Evolutionary conservation across 2,329 filamentous ascomycete species (phyloP).

Genomic region (Fusarium siculi): DNA sequence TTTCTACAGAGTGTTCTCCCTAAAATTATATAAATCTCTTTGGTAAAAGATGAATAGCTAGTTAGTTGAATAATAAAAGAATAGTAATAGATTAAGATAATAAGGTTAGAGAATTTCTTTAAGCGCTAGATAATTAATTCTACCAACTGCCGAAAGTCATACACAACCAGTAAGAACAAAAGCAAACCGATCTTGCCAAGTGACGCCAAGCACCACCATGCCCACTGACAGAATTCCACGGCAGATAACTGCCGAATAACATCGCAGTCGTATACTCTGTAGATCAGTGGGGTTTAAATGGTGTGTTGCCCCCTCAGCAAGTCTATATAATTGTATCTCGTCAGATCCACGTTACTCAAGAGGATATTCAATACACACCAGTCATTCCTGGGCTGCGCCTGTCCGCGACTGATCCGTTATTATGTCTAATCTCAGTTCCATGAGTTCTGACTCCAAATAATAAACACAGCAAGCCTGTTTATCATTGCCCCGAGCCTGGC

Average conservation of each 20-base stretch:
- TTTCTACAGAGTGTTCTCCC: no score
- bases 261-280: no score
- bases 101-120: neutral
- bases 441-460: neutral
- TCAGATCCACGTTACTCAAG: no score
- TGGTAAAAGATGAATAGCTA: no score
- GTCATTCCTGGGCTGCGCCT: neutral
- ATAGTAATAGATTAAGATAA: no score
- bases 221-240: neutral
- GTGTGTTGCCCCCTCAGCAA: no score
- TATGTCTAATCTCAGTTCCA: neutral
- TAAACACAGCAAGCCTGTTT: neutral
- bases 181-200: neutral
- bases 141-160: no score
- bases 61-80: neutral
- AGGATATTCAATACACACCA: rapidly evolving
- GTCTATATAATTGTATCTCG: no score
- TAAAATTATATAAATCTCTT: no score
- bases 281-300: no score
- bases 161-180: no score
- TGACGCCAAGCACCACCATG: neutral
- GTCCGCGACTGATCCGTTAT: rapidly evolving
- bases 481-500: neutral
- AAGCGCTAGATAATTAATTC: neutral
- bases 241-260: neutral